phyloP scores from a whole-genome alignment of 148 eudicot species.

The Amaranthus palmeri region DNA sequence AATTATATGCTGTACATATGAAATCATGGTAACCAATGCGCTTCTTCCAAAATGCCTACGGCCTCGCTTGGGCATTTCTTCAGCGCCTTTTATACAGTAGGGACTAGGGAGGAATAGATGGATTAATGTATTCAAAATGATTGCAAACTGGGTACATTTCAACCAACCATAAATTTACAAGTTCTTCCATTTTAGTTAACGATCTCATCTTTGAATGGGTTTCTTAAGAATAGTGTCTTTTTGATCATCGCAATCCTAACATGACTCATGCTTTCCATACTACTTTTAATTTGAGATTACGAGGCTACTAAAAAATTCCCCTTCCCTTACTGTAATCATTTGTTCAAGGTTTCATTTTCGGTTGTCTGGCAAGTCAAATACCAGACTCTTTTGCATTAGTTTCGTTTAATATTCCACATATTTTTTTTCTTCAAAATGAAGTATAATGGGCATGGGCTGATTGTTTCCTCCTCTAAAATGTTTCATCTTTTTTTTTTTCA shows the following conservation, averaged over 20 bases:
- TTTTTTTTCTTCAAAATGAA: neutral
- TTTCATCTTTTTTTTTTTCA: constrained; percentile 26
- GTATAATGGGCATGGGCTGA: neutral
- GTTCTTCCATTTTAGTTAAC: too few species aligned
- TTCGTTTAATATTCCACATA: neutral
- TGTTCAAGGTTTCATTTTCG: neutral
- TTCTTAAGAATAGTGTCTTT: too few species aligned
- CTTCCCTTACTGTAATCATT: neutral
- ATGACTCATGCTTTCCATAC: neutral
- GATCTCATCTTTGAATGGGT: too few species aligned
- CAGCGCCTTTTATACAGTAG: too few species aligned
- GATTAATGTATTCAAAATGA: neutral
- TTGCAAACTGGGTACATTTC: neutral
- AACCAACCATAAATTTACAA: neutral
- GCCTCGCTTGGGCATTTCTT: too few species aligned
- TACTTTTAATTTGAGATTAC: neutral
- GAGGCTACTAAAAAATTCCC: neutral
- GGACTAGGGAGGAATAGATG: too few species aligned
- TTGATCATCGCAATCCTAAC: too few species aligned
- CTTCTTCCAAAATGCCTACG: too few species aligned
- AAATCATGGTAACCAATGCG: too few species aligned
- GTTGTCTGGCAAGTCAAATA: neutral
- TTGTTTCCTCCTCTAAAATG: neutral
- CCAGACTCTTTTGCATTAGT: neutral
- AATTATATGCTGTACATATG: too few species aligned